Conservation (phyloP, 768 basidiomycete species). For the Macrolepiota albuminosa region DNA sequence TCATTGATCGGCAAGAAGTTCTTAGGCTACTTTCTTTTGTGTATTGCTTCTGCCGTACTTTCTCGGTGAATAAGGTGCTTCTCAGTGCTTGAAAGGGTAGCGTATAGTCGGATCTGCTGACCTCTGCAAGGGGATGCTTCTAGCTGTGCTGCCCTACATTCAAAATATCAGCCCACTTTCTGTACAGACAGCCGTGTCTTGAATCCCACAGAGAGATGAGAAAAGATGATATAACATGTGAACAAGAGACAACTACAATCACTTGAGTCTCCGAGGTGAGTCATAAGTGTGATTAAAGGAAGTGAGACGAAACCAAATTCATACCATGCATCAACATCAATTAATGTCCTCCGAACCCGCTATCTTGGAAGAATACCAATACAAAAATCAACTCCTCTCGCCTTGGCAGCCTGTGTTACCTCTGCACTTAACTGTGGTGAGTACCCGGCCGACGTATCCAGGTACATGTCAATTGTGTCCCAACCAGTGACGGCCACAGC, state of each 20-base stretch:
- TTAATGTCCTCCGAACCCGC: neutral
- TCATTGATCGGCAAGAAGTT: neutral
- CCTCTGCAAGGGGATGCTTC: neutral
- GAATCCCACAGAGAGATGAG: neutral
- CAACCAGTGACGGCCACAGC: conserved; percentile 6
- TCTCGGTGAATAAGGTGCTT: too few species aligned
- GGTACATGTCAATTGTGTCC: conserved; percentile 1
- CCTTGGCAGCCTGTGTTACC: neutral
- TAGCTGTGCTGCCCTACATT: neutral
- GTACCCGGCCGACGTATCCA: neutral
- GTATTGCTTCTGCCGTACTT: neutral
- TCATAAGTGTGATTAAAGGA: neutral
- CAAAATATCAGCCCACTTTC: neutral
- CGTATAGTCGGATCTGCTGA: too few species aligned
- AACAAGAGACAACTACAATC: neutral
- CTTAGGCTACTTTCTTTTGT: neutral
- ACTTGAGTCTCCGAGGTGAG: neutral
- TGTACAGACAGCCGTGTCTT: neutral
- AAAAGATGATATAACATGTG: neutral
- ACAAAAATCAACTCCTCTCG: conserved; percentile 3
- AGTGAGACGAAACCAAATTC: neutral
- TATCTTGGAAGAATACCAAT: neutral
- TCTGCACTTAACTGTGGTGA: neutral
- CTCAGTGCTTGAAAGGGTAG: neutral
- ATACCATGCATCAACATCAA: neutral